Evolutionary conservation across 1,284 basidiomycete genomes (phyloP).

Genomic region (Cutaneotrichosporon arboriforme): DNA sequence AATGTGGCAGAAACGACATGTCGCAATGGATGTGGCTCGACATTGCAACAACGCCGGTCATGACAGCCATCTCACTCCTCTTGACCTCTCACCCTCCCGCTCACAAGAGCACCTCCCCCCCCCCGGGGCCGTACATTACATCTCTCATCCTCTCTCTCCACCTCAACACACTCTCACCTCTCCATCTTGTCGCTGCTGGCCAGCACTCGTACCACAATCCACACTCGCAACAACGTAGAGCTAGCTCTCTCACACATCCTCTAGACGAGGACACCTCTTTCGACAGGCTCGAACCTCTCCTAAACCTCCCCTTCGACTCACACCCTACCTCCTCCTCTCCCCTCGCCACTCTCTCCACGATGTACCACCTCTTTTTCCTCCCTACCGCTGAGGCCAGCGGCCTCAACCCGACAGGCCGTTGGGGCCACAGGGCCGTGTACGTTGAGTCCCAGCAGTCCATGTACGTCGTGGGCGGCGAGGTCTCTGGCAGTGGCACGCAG

Average conservation of each 20-base stretch:
- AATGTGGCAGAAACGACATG: not conserved
- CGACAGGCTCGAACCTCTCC: constrained; percentile 1
- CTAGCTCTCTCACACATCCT: constrained; percentile 3
- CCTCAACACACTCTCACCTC: constrained; percentile 5
- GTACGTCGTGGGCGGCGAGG: constrained; percentile 47
- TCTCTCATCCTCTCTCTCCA: constrained; percentile 1
- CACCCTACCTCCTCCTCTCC: not conserved
- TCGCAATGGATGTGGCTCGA: not conserved
- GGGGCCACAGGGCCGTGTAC: constrained; percentile 47
- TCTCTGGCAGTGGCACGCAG: constrained; percentile 29
- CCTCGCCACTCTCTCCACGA: constrained; percentile 6
- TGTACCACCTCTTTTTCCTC: constrained; percentile 19
- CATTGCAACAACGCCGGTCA: too few relatives aligned
- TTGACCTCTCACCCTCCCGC: too few relatives aligned
- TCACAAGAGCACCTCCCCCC: too few relatives aligned
- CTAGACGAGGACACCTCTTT: constrained; percentile 11
- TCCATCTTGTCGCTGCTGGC: constrained; percentile 29
- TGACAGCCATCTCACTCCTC: too few relatives aligned
- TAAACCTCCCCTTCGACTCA: not conserved
- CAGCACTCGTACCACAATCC: constrained; percentile 23
- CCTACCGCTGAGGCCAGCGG: constrained; percentile 14
- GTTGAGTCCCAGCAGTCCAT: constrained; percentile 37
- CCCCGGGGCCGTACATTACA: not conserved
- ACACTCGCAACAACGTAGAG: constrained; percentile 21
- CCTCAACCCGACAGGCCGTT: constrained; percentile 35